Conservation (phyloP, 2,329 filamentous ascomycete genomes). For the Claviceps cyperi region DNA sequence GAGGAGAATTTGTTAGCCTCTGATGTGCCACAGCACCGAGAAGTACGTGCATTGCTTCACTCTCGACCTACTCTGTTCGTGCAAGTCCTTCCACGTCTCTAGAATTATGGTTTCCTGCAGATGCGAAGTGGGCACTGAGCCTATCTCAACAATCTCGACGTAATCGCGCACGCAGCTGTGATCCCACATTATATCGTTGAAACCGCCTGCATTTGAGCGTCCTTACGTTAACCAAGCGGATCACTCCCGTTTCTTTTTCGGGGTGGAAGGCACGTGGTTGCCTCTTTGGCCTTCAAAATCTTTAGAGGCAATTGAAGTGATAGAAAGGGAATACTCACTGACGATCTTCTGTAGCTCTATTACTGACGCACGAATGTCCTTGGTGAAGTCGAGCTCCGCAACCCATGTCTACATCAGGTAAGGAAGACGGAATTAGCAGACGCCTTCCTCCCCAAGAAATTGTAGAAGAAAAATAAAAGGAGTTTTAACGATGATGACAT, state of each 20-base stretch:
- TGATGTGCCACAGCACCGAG: too few species aligned
- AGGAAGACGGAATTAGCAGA: background rate
- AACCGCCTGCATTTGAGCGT: too few species aligned
- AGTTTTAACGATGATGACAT: too few species aligned
- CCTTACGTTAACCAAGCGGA: too few species aligned
- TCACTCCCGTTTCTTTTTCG: too few species aligned
- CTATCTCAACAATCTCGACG: background rate
- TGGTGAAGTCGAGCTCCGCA: background rate
- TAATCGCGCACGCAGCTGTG: background rate
- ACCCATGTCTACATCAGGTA: background rate
- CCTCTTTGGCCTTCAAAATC: too few species aligned
- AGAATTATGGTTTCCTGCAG: background rate
- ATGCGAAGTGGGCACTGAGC: background rate
- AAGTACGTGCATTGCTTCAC: too few species aligned
- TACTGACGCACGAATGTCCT: background rate
- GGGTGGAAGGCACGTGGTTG: too few species aligned
- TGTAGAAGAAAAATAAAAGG: too few species aligned
- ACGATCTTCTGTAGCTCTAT: background rate
- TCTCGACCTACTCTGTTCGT: background rate
- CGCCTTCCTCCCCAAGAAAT: too few species aligned
- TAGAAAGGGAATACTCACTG: background rate
- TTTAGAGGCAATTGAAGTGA: too few species aligned
- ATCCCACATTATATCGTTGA: background rate
- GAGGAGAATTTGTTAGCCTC: too few species aligned
- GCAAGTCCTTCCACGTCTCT: background rate